phyloP scores from a whole-genome alignment of 202 grass and related monocot genomes.

The Zoysia matrella region DNA sequence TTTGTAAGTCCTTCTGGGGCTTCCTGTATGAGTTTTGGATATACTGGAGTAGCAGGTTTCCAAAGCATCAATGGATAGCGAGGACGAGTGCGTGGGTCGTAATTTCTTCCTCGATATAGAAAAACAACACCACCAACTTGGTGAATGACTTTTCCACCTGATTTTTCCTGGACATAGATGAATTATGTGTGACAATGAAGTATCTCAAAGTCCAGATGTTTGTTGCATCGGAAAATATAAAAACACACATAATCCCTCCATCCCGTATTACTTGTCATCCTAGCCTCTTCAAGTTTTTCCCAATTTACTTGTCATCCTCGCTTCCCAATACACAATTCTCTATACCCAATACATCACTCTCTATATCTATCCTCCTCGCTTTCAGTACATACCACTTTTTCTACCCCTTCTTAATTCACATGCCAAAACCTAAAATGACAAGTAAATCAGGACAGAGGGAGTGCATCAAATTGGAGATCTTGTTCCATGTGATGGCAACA shows the following conservation, averaged over 20 bases:
- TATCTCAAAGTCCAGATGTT: slow-evolving; percentile 18
- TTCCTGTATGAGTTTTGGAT: slow-evolving; percentile 91
- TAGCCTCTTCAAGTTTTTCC: too few relatives aligned
- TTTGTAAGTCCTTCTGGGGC: slow-evolving; percentile 84
- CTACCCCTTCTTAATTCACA: too few relatives aligned
- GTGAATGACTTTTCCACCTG: slow-evolving; percentile 80
- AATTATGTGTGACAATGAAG: slow-evolving; percentile 9
- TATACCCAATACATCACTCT: too few relatives aligned
- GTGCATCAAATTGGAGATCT: background rate
- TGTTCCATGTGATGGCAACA: slow-evolving; percentile 35
- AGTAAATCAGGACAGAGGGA: too few relatives aligned
- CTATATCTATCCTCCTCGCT: too few relatives aligned
- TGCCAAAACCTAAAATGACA: too few relatives aligned
- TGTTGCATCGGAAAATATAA: slow-evolving; percentile 5
- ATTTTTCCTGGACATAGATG: slow-evolving; percentile 72
- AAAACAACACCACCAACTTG: slow-evolving; percentile 74
- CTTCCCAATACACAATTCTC: too few relatives aligned
- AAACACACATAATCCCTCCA: slow-evolving; percentile 8
- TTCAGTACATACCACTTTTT: too few relatives aligned
- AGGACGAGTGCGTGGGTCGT: slow-evolving; percentile 63
- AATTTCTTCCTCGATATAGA: slow-evolving; percentile 85
- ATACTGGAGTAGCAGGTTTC: slow-evolving; percentile 91
- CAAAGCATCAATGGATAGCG: slow-evolving; percentile 95
- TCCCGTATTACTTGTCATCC: too few relatives aligned
- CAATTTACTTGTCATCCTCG: too few relatives aligned